Base-by-base conservation (phyloP, 768 basidiomycete species). In the Tylopilus vinaceipallidus region DNA sequence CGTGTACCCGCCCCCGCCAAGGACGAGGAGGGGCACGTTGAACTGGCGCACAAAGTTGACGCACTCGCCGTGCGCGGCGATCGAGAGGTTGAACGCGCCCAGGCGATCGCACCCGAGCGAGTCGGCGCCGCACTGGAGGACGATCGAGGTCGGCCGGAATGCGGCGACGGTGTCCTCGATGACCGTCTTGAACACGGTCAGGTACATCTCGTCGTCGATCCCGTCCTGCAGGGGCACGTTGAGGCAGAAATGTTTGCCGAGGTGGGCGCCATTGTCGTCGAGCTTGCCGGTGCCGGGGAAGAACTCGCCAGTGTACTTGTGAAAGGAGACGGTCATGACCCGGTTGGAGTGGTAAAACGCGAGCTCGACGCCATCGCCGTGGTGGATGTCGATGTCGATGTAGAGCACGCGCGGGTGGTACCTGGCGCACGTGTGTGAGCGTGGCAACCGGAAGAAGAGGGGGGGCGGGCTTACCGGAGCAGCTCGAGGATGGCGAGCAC, bases 371-470 rank as follows among this genome's bases (percentile, higher is more conserved):
- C 95, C 95, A 61, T 99, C 95, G 8, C 95, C 95, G 59, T 99
- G 95, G 67, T 99, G 95, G 48, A 98, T 98, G 64, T 99, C 95
- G 56, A 99, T 99, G 72, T 99, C 95, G 59, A 99, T 93, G 66
- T 99, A 99, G 8, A 99, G 75, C 4, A 99, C 95, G 16, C 95
- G 84, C 7, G 95, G 88, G 58, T 94, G 90, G 62, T 89, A 86
- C 64, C 95, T 98, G 33, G 33, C n/a, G n/a, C n/a, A n/a, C n/a
- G n/a, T n/a, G n/a, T n/a, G n/a, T n/a, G n/a, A n/a, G n/a, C n/a
- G n/a, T n/a, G n/a, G n/a, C n/a, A n/a, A n/a, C n/a, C n/a, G n/a
- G n/a, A n/a, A n/a, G n/a, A n/a, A n/a, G n/a, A n/a, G n/a, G 14
- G 33, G 20, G 20, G 33, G 32, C 35, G 6, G 3, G 66, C 70